A percentile compares a stretch with the other conserved stretches of the same genome.
These are phyloP conservation scores for Moringa oleifera DNA, from an alignment of 345 rosid species.

Conservation along the genomic window DNA sequence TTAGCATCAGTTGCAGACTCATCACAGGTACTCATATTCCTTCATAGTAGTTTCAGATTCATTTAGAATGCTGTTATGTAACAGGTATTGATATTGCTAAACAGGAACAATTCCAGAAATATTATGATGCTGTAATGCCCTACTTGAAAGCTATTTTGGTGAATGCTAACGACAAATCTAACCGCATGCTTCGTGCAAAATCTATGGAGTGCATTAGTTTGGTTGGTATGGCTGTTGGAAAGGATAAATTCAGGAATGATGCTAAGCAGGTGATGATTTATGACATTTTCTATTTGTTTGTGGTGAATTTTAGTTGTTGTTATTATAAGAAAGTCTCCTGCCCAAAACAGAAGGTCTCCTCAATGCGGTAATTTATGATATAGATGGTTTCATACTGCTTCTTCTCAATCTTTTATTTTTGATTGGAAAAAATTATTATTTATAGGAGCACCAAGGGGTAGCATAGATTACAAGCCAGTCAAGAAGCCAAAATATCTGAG, in stretches of 20 bases:
- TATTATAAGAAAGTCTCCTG: too few relatives aligned
- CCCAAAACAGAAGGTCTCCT: too few relatives aligned
- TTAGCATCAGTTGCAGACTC: constrained; percentile 99
- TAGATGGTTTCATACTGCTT: too few relatives aligned
- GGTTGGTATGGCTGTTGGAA: constrained; percentile 99
- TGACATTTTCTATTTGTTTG: background rate
- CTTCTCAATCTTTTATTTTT: too few relatives aligned
- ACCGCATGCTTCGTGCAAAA: constrained; percentile 98
- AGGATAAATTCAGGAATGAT: constrained; percentile 91
- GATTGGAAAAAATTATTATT: too few relatives aligned
- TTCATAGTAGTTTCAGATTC: constrained; percentile 3
- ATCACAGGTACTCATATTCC: constrained; percentile 64
- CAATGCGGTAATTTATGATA: too few relatives aligned
- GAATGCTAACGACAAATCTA: constrained; percentile 94
- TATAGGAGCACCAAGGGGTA: too few relatives aligned
- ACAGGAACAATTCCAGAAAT: constrained; percentile 97
- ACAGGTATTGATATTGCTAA: constrained; percentile 13
- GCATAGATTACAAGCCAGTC: too few relatives aligned
- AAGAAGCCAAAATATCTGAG: too few relatives aligned
- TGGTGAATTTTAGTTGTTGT: background rate
- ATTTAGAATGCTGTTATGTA: constrained; percentile 9
- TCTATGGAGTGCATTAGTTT: constrained; percentile 99
- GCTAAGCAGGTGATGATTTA: constrained; percentile 78
- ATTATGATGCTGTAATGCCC: constrained; percentile 97
- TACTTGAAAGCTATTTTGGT: constrained; percentile 89